Evolutionary conservation across 768 basidiomycete genomes (phyloP), one percentile per base, ranked within the genome.

Genomic region (Panaeolus cyanescens): DNA sequence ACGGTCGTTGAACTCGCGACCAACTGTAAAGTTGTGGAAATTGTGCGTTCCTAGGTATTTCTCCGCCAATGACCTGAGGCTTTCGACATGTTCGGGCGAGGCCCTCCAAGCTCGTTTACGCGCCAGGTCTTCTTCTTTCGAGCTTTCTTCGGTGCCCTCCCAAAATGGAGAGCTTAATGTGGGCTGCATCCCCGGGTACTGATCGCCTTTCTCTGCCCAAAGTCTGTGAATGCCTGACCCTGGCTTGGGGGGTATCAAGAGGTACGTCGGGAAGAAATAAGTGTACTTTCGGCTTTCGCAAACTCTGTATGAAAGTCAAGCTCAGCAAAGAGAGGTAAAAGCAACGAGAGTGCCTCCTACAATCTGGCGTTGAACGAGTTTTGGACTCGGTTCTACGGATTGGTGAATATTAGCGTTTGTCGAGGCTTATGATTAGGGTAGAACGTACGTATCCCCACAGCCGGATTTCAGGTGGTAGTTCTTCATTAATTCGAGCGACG

Each of bases 281-380:
- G 96, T 97, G 77, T 99, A 99, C 73, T 95, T 94, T 62, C 96
- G 86, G 62, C 95, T 96, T 71, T 98, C 96, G 76, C 96, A 98
- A 2, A 87, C 80, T 62, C 93, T 95, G 74, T 53, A 64, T 25
- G 58, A 42, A 42, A 32, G 28, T 13, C 28, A 59, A 55, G 31
- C n/a, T 65, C 36, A 59, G 32, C 54, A 32, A 22, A 39, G 17
- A 20, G 61, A 37, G 42, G 20, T 13, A 19, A 37, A 58, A n/a
- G 37, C 33, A 32, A 54, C 42, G 60, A 31, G 58, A 55, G 19
- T 59, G 62, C 42, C 50, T 74, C 81, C 37, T 62, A 91, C 91
- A 85, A 72, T 72, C 92, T 82, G 9, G 92, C 90, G 62, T 90
- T 91, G 77, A 94, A 94, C 0, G 90, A 91, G 69, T 91, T 90